Base-by-base conservation (phyloP, 768 basidiomycete species). In the Leccinum longicurvipes region DNA sequence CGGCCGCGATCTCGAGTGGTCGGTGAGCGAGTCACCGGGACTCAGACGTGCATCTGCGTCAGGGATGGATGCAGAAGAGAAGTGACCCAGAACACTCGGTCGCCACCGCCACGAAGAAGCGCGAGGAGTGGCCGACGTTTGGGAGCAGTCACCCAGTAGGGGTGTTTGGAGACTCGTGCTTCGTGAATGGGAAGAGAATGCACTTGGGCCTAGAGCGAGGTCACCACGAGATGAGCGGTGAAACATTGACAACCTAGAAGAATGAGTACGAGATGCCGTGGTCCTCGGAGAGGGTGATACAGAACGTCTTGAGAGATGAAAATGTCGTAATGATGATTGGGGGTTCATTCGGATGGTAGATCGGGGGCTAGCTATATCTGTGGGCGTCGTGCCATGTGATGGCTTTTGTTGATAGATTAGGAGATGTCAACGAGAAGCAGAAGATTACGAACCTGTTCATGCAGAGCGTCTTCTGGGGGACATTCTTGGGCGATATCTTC, bases 51-150 rank as follows among this genome's bases (percentile, higher is more conserved):
- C 59, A 64, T 77, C 79, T 44, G 73, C 60, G 62, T 77, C 79
- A 42, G 79, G 73, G 28, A 73, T 66, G 50, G 82, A 77, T 51
- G 77, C 62, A 53, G 80, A 77, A 27, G 79, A 73, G 63, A 88
- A 88, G 60, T 87, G 82, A 6, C 82, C 83, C 23, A 87, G 69
- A 23, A 89, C 80, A 58, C 79, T 83, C 11, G 87, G 84, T n/a
- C 84, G 77, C 81, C 82, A 85, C 69, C 73, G 80, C 49, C 80
- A 75, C 11, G 72, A 66, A 27, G 66, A 63, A 46, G 42, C 14
- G 21, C 56, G 61, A 28, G 61, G 60, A 25, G 28, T 25, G 28
- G 49, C 57, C 6, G 53, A 53, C 19, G 47, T 51, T 28, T 50
- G 54, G 10, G 50, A 53, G 42, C 44, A 34, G 48, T 53, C 29